Evolutionary conservation across 495 filamentous ascomycete species (phyloP).

Genomic region (Hypoxylon rickii): DNA sequence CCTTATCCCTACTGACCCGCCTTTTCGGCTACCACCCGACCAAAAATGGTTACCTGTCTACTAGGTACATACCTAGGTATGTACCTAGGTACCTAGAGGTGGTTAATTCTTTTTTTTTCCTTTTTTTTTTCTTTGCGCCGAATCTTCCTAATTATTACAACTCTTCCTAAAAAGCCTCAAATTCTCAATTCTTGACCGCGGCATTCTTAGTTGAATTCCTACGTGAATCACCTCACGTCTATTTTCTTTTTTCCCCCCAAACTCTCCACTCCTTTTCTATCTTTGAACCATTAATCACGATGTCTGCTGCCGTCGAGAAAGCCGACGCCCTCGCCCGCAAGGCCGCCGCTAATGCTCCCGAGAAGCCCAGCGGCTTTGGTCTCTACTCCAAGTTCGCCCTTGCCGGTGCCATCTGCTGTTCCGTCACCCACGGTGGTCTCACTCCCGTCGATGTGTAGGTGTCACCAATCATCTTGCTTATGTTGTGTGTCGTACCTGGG

Average conservation of each 20-base stretch:
- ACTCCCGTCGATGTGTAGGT: slow-evolving; percentile 98
- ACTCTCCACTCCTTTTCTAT: slow-evolving; percentile 34
- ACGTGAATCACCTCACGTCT: slow-evolving; percentile 31
- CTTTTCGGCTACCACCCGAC: slow-evolving; percentile 25
- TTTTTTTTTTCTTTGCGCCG: slow-evolving; percentile 37
- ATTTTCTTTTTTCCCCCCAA: slow-evolving; percentile 27
- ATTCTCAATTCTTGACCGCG: slow-evolving; percentile 7
- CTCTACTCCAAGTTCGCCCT: slow-evolving; percentile 88
- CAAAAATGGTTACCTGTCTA: slow-evolving; percentile 21
- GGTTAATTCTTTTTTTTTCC: too few relatives aligned
- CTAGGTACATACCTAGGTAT: too few relatives aligned
- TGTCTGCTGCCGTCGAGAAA: slow-evolving; percentile 39
- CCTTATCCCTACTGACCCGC: too few relatives aligned
- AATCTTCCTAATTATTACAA: slow-evolving; percentile 18
- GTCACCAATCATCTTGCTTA: slow-evolving; percentile 1
- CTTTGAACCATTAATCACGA: slow-evolving; percentile 32
- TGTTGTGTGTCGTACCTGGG: too few relatives aligned
- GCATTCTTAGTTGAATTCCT: slow-evolving; percentile 15
- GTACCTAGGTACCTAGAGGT: too few relatives aligned
- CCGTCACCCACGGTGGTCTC: slow-evolving; percentile 87
- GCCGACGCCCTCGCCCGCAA: slow-evolving; percentile 41
- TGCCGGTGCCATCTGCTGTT: slow-evolving; percentile 92
- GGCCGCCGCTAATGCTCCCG: slow-evolving; percentile 34
- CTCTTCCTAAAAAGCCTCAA: slow-evolving; percentile 34
- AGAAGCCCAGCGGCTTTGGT: slow-evolving; percentile 52